phyloP scores from a whole-genome alignment of 208 protist species.

The Kentomonas sorsogonicus region DNA sequence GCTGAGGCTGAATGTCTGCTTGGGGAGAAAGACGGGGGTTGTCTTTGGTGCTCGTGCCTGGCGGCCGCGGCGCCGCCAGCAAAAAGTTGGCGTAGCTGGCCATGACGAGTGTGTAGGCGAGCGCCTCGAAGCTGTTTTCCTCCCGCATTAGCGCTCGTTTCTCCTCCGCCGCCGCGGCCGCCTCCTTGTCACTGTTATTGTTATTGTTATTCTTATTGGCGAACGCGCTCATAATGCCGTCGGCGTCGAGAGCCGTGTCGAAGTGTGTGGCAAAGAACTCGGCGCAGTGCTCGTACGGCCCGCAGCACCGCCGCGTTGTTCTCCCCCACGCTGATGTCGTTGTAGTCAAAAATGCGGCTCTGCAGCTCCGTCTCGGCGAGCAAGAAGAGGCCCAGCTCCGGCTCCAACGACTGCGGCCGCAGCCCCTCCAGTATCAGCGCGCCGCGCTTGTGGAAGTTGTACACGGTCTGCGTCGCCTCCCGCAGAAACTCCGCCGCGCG shows the following conservation, averaged over 20 bases:
- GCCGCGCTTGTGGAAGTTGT: conserved; percentile 30
- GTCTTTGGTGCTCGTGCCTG: conserved; percentile 18
- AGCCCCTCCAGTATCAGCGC: conserved; percentile 53
- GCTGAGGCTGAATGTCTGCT: conserved; percentile 67
- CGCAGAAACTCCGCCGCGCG: conserved; percentile 40
- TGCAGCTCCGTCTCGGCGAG: conserved; percentile 60
- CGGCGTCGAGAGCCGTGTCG: conserved; percentile 54
- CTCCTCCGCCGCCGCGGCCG: too few relatives aligned
- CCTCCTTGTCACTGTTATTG: too few relatives aligned
- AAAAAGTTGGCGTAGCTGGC: conserved; percentile 67
- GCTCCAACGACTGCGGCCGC: conserved; percentile 34
- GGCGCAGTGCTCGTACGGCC: conserved; percentile 37
- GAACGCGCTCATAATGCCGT: conserved; percentile 72
- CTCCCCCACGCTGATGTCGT: conserved; percentile 23
- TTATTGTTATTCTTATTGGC: too few relatives aligned
- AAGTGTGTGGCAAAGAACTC: conserved; percentile 64
- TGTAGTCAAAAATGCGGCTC: conserved; percentile 66
- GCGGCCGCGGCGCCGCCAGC: conserved; percentile 48
- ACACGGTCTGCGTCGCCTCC: conserved; percentile 46
- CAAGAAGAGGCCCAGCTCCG: conserved; percentile 69
- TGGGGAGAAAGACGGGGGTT: conserved; percentile 69
- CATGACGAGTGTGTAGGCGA: conserved; percentile 62
- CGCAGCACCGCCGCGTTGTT: conserved; percentile 33
- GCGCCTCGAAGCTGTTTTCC: conserved; percentile 35
- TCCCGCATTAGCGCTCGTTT: too few relatives aligned